Base-by-base conservation (phyloP, 257 asterid genomes). In the Solanum chilense region DNA sequence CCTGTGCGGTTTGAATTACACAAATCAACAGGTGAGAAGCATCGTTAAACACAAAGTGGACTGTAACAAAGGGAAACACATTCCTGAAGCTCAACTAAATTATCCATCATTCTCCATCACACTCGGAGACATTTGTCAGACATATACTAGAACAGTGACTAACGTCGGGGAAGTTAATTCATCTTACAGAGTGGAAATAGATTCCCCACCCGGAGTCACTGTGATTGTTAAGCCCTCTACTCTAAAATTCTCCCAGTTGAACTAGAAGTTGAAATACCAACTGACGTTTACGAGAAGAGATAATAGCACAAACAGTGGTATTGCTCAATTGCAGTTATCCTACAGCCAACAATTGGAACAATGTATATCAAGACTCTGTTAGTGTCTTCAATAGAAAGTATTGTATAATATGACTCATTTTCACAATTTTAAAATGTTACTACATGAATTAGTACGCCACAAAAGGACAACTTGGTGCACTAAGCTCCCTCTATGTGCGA, bases 1-100 rank as follows among this genome's bases (percentile, higher is more conserved):
- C 33, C 27, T 92, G 41, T 93, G 94, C 7, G 94, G 94, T 15
- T 82, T 92, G 45, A 89, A 90, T 31, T 92, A 92, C 88, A 92
- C 94, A 1, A 35, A 35, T 58, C 56, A 68, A 39, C 62, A 91
- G 13, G 91, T 91, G 0, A 56, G 87, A 3, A 16, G 2, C 23
- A 49, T 89, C 27, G 2, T 85, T 5, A 88, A 90, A 5, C 80
- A 44, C 9, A 85, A 16, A 71, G 89, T 92, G 42, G 64, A 86
- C 12, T 93, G 93, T 82, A 31, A 87, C 0, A 44, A 4, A 37
- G 85, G 35, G 29, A 68, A 78, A 9, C 87, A 86, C 76, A 90
- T 92, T 29, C 86, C 87, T 12, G 93, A 92, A 37, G 89, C 86
- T 29, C 86, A 87, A 42, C 21, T 87, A 56, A 84, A 88, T 29